Conservation (phyloP, 306 rosid species). For the Quercus glauca region DNA sequence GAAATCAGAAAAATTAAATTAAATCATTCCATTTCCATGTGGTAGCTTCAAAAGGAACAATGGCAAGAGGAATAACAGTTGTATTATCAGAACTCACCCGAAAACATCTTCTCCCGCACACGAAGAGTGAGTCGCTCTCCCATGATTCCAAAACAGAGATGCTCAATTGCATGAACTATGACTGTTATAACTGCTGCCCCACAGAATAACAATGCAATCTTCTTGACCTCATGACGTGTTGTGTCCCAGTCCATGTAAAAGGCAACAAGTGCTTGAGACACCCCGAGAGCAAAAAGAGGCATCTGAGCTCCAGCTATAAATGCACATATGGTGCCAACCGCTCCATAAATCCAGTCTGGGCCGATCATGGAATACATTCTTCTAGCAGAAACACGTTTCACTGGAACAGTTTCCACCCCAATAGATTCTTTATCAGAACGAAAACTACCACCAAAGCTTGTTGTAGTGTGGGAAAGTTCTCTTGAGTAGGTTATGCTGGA, state of each 20-base stretch:
- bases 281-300: conserved; percentile 95
- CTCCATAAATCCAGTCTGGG: conserved; percentile 87
- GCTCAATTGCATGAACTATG: conserved; percentile 77
- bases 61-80: background rate
- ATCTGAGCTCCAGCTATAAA: conserved; percentile 92
- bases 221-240: conserved; percentile 66
- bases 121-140: conserved; percentile 97
- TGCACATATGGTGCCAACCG: conserved; percentile 67
- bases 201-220: conserved; percentile 69
- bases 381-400: conserved; percentile 47
- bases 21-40: no score
- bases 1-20: background rate
- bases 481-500: conserved; percentile 63
- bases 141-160: conserved; percentile 87
- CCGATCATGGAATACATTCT: conserved; percentile 83
- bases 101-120: conserved; percentile 82
- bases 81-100: conserved; percentile 42
- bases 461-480: conserved; percentile 63
- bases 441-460: conserved; percentile 81
- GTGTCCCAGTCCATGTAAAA: conserved; percentile 96
- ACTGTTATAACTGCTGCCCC: conserved; percentile 67
- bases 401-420: conserved; percentile 43
- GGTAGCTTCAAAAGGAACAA: background rate
- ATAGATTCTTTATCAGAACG: conserved; percentile 86
- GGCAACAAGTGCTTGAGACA: conserved; percentile 90